Evolutionary conservation across 2,329 filamentous ascomycete genomes (phyloP).

Genomic region (Pseudogymnoascus sp.): DNA sequence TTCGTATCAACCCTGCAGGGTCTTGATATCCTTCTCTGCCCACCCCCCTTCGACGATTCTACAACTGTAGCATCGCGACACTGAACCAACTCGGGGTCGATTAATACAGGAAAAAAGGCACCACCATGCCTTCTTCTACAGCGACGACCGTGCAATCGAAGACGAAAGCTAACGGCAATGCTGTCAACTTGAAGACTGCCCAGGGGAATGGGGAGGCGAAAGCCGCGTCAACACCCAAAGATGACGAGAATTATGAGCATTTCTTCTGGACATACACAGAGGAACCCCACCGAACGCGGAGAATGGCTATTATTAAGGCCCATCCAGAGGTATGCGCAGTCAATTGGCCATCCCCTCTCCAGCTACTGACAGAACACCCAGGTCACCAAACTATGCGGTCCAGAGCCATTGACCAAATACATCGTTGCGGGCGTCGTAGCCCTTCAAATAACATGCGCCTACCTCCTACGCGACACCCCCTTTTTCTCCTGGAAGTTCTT

Average conservation of each 20-base stretch:
- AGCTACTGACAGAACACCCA: slow-evolving; percentile 30
- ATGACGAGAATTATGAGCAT: slow-evolving; percentile 33
- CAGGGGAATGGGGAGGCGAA: slow-evolving; percentile 10
- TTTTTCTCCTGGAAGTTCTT: slow-evolving; percentile 82
- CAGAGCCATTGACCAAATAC: slow-evolving; percentile 92
- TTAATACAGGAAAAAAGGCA: background rate
- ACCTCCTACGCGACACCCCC: slow-evolving; percentile 65
- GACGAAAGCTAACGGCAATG: slow-evolving; percentile 1
- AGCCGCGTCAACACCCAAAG: slow-evolving; percentile 14
- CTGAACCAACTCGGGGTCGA: background rate
- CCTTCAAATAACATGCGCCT: slow-evolving; percentile 73
- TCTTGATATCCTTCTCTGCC: background rate
- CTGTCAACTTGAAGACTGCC: background rate
- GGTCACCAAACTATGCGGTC: slow-evolving; percentile 95
- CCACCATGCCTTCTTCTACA: background rate
- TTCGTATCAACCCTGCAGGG: slow-evolving; percentile 2
- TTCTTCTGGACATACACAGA: slow-evolving; percentile 99
- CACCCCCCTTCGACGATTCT: background rate
- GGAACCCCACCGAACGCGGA: slow-evolving; percentile 85
- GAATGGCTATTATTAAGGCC: slow-evolving; percentile 93
- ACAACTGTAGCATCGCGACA: background rate
- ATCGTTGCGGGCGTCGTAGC: slow-evolving; percentile 76
- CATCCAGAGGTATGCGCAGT: slow-evolving; percentile 72
- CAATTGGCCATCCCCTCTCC: background rate
- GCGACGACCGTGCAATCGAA: background rate